Conservation (phyloP, 2,329 filamentous ascomycete genomes). For the Cercospora berteroae region DNA sequence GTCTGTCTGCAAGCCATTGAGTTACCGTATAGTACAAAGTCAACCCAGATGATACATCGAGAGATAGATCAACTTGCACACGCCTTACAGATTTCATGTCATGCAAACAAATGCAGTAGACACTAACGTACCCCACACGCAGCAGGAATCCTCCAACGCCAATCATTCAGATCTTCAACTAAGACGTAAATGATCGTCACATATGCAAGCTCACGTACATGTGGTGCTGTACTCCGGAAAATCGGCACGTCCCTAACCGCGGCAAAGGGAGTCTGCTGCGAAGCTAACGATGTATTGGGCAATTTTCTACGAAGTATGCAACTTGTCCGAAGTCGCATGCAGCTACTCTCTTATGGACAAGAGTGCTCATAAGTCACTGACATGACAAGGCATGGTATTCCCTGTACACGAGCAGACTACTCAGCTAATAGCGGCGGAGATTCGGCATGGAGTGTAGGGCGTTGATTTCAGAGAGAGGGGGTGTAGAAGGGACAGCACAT, state of each 20-base stretch:
- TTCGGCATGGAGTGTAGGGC: not conserved
- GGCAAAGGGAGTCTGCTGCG: not conserved
- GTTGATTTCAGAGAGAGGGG: not conserved
- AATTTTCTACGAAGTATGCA: not conserved
- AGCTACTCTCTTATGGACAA: not conserved
- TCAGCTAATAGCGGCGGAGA: not conserved
- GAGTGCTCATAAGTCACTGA: not conserved
- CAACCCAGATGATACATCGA: too few species aligned
- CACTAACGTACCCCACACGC: not conserved
- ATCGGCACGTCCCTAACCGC: not conserved
- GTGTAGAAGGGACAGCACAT: not conserved
- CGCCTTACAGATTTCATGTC: not conserved
- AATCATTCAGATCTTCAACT: not conserved
- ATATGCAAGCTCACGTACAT: not conserved
- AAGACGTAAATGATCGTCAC: not conserved
- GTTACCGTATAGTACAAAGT: too few species aligned
- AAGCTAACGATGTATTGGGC: not conserved
- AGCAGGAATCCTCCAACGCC: not conserved
- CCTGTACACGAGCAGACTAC: not conserved
- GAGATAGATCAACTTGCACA: not conserved
- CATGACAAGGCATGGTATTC: not conserved
- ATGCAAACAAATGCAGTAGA: not conserved
- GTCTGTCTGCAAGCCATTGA: not conserved
- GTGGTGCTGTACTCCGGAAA: not conserved
- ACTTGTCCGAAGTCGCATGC: not conserved